Conservation (phyloP, 805 yeast species). For the Candida nemodendra region DNA sequence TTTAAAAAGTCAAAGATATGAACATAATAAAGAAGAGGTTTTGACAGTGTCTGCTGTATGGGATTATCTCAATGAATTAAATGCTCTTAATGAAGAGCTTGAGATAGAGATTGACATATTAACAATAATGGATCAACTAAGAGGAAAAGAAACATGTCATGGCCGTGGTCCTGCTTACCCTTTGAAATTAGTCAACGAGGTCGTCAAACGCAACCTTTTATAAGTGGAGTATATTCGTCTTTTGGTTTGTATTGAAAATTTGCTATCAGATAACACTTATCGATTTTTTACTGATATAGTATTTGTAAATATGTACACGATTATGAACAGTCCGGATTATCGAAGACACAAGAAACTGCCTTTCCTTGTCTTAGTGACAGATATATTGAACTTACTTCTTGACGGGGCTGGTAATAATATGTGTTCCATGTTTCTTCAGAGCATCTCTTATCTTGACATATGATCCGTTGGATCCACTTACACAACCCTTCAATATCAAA, state of each 20-base stretch:
- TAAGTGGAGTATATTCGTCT: no score
- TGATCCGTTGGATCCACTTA: slow-evolving; percentile 84
- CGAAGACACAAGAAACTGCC: no score
- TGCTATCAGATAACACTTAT: no score
- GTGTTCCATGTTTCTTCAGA: slow-evolving; percentile 43
- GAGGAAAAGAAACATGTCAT: slow-evolving; percentile 73
- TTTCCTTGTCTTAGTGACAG: no score
- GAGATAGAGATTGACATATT: slow-evolving; percentile 55
- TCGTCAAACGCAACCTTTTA: slow-evolving; percentile 22
- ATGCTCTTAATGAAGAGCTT: slow-evolving; percentile 44
- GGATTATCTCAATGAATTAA: slow-evolving; percentile 64
- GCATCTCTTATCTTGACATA: slow-evolving; percentile 80
- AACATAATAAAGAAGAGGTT: slow-evolving; percentile 40
- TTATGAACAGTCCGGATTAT: no score
- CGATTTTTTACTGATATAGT: no score
- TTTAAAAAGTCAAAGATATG: slow-evolving; percentile 14
- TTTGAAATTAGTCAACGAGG: slow-evolving; percentile 40
- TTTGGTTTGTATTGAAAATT: no score
- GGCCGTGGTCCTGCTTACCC: slow-evolving; percentile 75
- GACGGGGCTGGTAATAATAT: slow-evolving; percentile 18
- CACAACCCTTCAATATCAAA: slow-evolving; percentile 80
- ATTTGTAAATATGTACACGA: no score
- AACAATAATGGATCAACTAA: slow-evolving; percentile 55
- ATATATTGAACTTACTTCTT: no score
- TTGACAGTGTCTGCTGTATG: slow-evolving; percentile 78